Percentiles rank a stretch among this genome's conserved stretches.
These are phyloP conservation scores for Cadophora gregata DNA, from an alignment of 2,329 filamentous ascomycete genomes.

Conservation along the genomic window DNA sequence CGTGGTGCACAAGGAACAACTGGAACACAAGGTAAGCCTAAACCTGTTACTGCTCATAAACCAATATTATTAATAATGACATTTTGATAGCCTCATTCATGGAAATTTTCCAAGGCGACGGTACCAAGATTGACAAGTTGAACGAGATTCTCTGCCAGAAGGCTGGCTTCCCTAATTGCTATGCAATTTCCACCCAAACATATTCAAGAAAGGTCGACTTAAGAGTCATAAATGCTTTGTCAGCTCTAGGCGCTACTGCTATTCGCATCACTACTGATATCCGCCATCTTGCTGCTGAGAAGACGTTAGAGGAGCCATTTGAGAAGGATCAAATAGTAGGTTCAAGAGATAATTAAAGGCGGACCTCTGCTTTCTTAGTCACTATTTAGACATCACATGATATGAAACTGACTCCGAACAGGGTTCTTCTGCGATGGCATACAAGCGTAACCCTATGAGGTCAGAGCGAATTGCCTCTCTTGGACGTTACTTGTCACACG, in stretches of 20 bases:
- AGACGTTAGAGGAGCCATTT: slow-evolving; percentile 87
- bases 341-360: not conserved
- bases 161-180: slow-evolving; percentile 57
- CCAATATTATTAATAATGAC: not conserved
- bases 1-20: slow-evolving; percentile 70
- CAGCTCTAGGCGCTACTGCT: slow-evolving; percentile 78
- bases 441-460: slow-evolving; percentile 57
- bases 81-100: slow-evolving; percentile 41
- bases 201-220: slow-evolving; percentile 85
- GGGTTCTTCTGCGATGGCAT: slow-evolving; percentile 60
- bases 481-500: slow-evolving; percentile 51
- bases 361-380: not conserved
- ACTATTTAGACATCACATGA: not conserved
- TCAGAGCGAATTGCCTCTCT: slow-evolving; percentile 55
- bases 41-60: not conserved
- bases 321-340: slow-evolving; percentile 77
- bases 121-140: slow-evolving; percentile 57
- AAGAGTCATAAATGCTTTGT: slow-evolving; percentile 79
- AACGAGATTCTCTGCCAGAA: slow-evolving; percentile 63
- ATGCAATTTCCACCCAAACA: slow-evolving; percentile 65
- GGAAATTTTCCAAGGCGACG: slow-evolving; percentile 57
- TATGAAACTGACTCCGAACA: not conserved
- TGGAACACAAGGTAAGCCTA: slow-evolving; percentile 65
- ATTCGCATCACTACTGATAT: slow-evolving; percentile 78
- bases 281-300: slow-evolving; percentile 73